These are phyloP conservation scores for Sphagnum magellanicum DNA, from an alignment of 228 moss, liverwort and hornwort species.

Conservation along the genomic window DNA sequence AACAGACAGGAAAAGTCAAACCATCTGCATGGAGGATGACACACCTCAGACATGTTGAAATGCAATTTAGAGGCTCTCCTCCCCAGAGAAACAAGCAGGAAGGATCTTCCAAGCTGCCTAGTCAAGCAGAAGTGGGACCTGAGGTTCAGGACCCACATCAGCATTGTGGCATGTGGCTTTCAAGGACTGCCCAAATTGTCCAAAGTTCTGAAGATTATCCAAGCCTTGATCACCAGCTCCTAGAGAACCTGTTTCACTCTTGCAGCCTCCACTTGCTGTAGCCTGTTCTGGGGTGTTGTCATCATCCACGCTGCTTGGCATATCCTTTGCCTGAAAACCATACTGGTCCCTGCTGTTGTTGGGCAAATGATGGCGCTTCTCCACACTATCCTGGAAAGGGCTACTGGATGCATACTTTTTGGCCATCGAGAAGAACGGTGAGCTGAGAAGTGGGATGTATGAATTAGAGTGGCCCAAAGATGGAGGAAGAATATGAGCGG, in stretches of 20 bases:
- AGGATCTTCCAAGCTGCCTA: not conserved
- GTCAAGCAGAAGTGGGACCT: slow-evolving; percentile 70
- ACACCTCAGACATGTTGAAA: slow-evolving; percentile 10
- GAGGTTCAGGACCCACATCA: slow-evolving; percentile 61
- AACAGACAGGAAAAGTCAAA: slow-evolving; percentile 2
- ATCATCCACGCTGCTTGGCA: slow-evolving; percentile 33
- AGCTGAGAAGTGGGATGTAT: slow-evolving; percentile 7
- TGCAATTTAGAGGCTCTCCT: slow-evolving; percentile 5
- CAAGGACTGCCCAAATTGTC: slow-evolving; percentile 45
- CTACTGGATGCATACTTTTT: slow-evolving; percentile 10
- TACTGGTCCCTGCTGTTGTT: slow-evolving; percentile 11
- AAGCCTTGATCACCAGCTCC: slow-evolving; percentile 23
- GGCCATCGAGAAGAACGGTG: slow-evolving; percentile 19
- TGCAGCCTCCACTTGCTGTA: not conserved
- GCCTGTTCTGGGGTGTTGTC: slow-evolving; percentile 7
- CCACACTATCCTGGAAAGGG: slow-evolving; percentile 18
- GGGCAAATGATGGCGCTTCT: slow-evolving; percentile 18
- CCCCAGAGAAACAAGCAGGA: slow-evolving; percentile 4
- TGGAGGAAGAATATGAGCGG: slow-evolving; percentile 19
- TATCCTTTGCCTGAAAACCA: slow-evolving; percentile 24
- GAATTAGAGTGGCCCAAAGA: not conserved
- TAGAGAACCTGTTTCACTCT: slow-evolving; percentile 8
- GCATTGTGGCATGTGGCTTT: slow-evolving; percentile 57
- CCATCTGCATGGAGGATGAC: slow-evolving; percentile 10
- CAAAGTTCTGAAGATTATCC: slow-evolving; percentile 44